These are phyloP conservation scores for Thuja plicata DNA, from an alignment of 83 land plant genomes.

Conservation along the genomic window DNA sequence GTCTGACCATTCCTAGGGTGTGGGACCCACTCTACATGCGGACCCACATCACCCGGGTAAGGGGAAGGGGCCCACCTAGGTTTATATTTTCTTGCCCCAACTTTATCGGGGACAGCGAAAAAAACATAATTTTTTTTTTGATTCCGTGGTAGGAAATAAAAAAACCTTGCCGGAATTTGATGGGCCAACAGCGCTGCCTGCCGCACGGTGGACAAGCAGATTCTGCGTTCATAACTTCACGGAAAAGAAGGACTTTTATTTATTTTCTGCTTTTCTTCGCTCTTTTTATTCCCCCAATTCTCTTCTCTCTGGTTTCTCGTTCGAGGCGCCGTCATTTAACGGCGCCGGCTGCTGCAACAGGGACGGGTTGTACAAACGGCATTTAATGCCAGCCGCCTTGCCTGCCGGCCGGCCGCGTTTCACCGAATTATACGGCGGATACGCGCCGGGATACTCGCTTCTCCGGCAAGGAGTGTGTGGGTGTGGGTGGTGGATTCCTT, in stretches of 20 bases:
- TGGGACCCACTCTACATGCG: not conserved
- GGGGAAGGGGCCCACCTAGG: too few relatives aligned
- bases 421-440: not conserved
- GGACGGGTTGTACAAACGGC: not conserved
- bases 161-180: constrained; percentile 1
- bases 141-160: not conserved
- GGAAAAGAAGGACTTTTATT: not conserved
- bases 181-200: constrained; percentile 11
- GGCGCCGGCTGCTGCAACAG: constrained; percentile 1
- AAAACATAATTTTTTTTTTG: not conserved
- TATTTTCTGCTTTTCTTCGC: too few relatives aligned
- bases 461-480: not conserved
- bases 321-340: constrained; percentile 12
- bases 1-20: not conserved
- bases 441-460: constrained; percentile 11
- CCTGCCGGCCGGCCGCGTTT: constrained; percentile 13
- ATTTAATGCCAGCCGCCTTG: constrained; percentile 8
- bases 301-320: too few relatives aligned
- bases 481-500: not conserved
- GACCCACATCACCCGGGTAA: too few relatives aligned
- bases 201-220: constrained; percentile 12
- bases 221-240: not conserved
- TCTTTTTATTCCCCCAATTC: not conserved
- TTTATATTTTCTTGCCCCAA: not conserved
- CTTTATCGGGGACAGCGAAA: constrained; percentile 18